Evolutionary conservation across 345 rosid species (phyloP).

Genomic region (Aegle marmelos): DNA sequence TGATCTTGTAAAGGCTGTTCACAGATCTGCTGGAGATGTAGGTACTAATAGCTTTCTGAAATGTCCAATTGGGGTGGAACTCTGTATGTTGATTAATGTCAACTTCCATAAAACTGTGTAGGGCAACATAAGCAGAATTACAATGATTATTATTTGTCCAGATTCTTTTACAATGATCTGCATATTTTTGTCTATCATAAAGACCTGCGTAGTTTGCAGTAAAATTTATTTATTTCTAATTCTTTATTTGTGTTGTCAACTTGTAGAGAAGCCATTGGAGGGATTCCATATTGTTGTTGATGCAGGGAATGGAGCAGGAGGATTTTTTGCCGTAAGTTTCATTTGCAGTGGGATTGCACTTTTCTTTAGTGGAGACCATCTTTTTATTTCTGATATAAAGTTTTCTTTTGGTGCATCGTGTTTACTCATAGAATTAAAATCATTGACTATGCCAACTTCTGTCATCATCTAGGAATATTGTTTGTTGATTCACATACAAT

Average conservation of each 20-base stretch:
- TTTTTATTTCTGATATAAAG: not conserved
- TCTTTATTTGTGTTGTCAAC: constrained; percentile 25
- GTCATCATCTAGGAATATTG: not conserved
- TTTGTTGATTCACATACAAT: not conserved
- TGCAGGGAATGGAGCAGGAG: constrained; percentile 99
- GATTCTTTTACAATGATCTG: not conserved
- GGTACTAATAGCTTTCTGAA: constrained; percentile 51
- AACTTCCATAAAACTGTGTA: not conserved
- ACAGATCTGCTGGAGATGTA: constrained; percentile 76
- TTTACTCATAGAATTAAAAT: not conserved
- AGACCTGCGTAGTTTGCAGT: constrained; percentile 1
- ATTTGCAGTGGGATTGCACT: constrained; percentile 10
- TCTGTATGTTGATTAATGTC: not conserved
- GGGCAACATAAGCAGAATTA: constrained; percentile 4
- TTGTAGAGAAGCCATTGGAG: constrained; percentile 87
- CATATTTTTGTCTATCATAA: not conserved
- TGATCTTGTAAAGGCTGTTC: constrained; percentile 83
- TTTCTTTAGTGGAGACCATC: not conserved
- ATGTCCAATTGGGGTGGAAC: constrained; percentile 6
- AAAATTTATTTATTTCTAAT: constrained; percentile 16
- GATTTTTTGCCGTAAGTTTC: constrained; percentile 87
- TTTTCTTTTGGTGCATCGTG: not conserved
- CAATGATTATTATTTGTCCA: not conserved
- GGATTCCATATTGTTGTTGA: constrained; percentile 97
- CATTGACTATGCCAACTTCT: not conserved